These are phyloP conservation scores for Auricularia auricula-judae DNA, from an alignment of 768 basidiomycete species.

Conservation along the genomic window DNA sequence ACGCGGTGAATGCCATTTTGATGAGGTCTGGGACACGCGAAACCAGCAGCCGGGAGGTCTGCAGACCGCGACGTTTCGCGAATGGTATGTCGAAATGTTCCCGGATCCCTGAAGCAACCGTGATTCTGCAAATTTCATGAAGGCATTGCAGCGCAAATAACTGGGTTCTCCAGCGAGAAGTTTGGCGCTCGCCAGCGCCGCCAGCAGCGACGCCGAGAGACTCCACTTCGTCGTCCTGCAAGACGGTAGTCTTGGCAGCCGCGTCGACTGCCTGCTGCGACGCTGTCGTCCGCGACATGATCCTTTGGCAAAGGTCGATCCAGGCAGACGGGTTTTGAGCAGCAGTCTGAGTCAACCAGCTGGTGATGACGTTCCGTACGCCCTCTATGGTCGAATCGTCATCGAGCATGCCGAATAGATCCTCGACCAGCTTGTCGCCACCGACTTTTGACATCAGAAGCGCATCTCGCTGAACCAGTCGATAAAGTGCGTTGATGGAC, in stretches of 20 bases:
- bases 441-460: constrained; percentile 84
- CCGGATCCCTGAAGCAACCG: constrained; percentile 55
- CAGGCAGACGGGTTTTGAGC: constrained; percentile 89
- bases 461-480: constrained; percentile 93
- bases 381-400: constrained; percentile 91
- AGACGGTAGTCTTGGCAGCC: constrained; percentile 34
- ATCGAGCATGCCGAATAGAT: constrained; percentile 90
- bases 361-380: constrained; percentile 82
- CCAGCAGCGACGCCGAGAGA: constrained; percentile 60
- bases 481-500: constrained; percentile 91
- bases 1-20: constrained; percentile 96
- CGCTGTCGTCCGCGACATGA: constrained; percentile 90
- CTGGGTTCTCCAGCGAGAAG: constrained; percentile 92
- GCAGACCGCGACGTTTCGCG: constrained; percentile 50
- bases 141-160: constrained; percentile 88
- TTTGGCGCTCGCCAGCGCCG: constrained; percentile 30
- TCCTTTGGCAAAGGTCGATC: constrained; percentile 95
- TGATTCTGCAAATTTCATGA: constrained; percentile 75
- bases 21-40: constrained; percentile 87
- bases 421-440: constrained; percentile 87
- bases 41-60: constrained; percentile 55
- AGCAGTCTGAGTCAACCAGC: constrained; percentile 93
- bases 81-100: constrained; percentile 78
- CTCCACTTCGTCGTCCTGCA: constrained; percentile 87
- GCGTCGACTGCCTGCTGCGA: constrained; percentile 64